Evolutionary conservation across 192 early-diverging fungal genomes (phyloP), one percentile per base, ranked within the genome.

Genomic region (Coemansia sp.): DNA sequence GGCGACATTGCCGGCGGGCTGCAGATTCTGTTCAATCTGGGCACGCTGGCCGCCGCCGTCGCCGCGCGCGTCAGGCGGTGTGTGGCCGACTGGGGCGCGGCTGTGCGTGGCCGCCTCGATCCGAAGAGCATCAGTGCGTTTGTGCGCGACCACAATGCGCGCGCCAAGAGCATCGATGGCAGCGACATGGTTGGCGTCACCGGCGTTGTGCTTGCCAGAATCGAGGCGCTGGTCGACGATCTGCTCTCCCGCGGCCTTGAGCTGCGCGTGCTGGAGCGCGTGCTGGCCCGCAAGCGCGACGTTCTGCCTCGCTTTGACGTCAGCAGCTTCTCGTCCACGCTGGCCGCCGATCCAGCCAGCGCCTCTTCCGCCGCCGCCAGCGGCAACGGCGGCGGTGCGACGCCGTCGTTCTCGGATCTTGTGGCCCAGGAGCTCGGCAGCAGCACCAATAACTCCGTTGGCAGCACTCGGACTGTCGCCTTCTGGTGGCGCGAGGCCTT

Each of bases 401-500:
- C 21, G 52, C 52, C 50, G 52, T 61, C 70, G 44, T 67, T 56
- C 11, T 19, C 70, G 68, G 76, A 72, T 54, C 40, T 65, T 32
- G 67, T 56, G 6, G 77, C 65, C 0, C 64, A 32, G 23, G 47
- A 48, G 59, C 67, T 81, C 19, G 74, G 67, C 42, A 64, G 69
- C 58, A 65, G 64, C 12, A 54, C 18, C 9, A 50, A 4, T 5
- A 18, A 1, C 6, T 10, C 18, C 26, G 9, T 26, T 18, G 2
- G 6, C 2, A 23, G 52, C 26, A 26, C 13, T 23, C 52, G 52
- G 23, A 38, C 40, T 2, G 39, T 78, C 53, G 76, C 71, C 1
- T 78, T 73, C 49, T 78, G 76, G 76, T 78, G 76, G 76, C 66
- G 76, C 41, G 64, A 68, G 1, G 76, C 76, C 0, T 58, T 78